Base-by-base conservation (phyloP, 2,329 filamentous ascomycete species). In the Cryphonectria radicalis region DNA sequence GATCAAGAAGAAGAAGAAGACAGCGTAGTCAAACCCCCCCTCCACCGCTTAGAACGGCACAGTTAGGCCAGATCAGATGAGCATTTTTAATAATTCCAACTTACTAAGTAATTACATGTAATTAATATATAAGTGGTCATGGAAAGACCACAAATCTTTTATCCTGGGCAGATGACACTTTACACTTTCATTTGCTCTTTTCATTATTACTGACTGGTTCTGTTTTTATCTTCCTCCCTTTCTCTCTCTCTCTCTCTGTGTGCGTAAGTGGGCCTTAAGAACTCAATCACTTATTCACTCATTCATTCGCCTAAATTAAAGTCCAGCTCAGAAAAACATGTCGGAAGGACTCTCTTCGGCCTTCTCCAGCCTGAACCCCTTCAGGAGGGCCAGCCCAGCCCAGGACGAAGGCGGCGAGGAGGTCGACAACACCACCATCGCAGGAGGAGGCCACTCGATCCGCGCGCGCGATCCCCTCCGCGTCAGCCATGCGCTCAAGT, bases 401-500 rank as follows among this genome's bases (percentile, higher is more conserved):
- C 83, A 86, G 55, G 87, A 89, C 57, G 85, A 89, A 43, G 76
- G 80, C 42, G 87, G 88, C 70, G 85, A 89, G 71, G 82, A 82
- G 65, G 84, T 88, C 72, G 85, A 87, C 74, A 77, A 76, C 65
- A 76, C 78, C 70, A 86, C 82, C 55, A 81, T 91, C 14, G 90
- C 88, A 1, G 88, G 89, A 43, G 88, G 89, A n/a, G 88, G 88
- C 62, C 88, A 88, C 77, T 83, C 63, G 4, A 64, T 64, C 83
- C 68, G 80, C 81, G n/a, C 83, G 84, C 53, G 78, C 80, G 67
- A 84, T 84, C 82, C 87, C 69, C 83, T 92, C 37, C 83, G 86
- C 66, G 86, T 92, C 74, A 91, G 89, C 80, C 82, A 83, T 72
- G 87, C 88, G 0, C 77, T 92, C 60, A 86, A 85, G 71, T 82